Conservation (phyloP, 257 asterid species). For the Nyctanthes arbortristis region DNA sequence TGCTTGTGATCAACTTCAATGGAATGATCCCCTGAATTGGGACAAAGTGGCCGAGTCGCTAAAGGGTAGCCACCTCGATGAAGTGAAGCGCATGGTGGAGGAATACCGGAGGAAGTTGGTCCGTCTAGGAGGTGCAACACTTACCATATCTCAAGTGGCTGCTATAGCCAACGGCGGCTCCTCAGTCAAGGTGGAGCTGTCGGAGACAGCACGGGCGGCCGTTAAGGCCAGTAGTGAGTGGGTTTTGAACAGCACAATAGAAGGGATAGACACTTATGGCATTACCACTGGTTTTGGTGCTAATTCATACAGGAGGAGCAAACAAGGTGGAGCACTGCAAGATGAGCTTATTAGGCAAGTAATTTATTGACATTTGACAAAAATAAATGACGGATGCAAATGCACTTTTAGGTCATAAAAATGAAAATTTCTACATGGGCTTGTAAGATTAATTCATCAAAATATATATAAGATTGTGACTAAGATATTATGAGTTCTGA, state of each 20-base stretch:
- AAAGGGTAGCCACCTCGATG: slow-evolving; percentile 48
- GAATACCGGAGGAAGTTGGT: slow-evolving; percentile 50
- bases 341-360: slow-evolving; percentile 57
- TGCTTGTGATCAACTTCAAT: not conserved
- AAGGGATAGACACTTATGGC: slow-evolving; percentile 56
- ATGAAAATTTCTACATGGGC: too few species aligned
- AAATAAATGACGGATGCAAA: too few species aligned
- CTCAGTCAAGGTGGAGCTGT: slow-evolving; percentile 50
- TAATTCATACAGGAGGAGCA: slow-evolving; percentile 52
- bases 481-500: not conserved
- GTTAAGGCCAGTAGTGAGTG: slow-evolving; percentile 58
- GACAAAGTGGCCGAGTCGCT: slow-evolving; percentile 43
- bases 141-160: slow-evolving; percentile 55
- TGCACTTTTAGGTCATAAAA: not conserved
- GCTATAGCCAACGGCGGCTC: slow-evolving; percentile 45
- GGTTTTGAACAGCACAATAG: slow-evolving; percentile 56
- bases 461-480: not conserved
- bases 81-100: slow-evolving; percentile 51
- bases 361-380: not conserved
- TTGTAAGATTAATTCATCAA: too few species aligned
- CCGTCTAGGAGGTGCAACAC: slow-evolving; percentile 49
- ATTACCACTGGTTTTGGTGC: slow-evolving; percentile 62
- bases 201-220: slow-evolving; percentile 52
- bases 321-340: slow-evolving; percentile 54
- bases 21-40: slow-evolving; percentile 51